phyloP scores from a whole-genome alignment of 108 stramenopile genomes.

The Skeletonema menzelii region DNA sequence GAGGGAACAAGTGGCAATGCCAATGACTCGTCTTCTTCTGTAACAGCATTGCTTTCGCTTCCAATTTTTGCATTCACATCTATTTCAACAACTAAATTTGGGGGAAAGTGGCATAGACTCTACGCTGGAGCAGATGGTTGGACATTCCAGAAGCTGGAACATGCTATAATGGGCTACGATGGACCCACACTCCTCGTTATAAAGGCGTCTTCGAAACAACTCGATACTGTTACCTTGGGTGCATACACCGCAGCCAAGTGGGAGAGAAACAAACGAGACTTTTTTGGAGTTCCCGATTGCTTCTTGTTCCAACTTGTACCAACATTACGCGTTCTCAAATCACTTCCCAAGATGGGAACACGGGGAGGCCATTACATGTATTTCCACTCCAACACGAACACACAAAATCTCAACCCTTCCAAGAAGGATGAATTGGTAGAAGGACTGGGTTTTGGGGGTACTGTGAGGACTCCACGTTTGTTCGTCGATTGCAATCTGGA shows the following conservation, averaged over 20 bases:
- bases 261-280: slow-evolving; percentile 79
- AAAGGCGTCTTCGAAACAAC: slow-evolving; percentile 29
- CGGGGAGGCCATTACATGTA: slow-evolving; percentile 78
- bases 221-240: slow-evolving; percentile 49
- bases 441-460: slow-evolving; percentile 87
- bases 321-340: slow-evolving; percentile 58
- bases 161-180: slow-evolving; percentile 70
- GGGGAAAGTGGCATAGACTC: slow-evolving; percentile 66
- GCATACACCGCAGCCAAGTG: slow-evolving; percentile 75
- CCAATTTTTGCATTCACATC: slow-evolving; percentile 32
- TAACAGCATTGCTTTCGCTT: slow-evolving; percentile 20
- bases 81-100: slow-evolving; percentile 38
- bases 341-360: slow-evolving; percentile 55
- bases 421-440: slow-evolving; percentile 69
- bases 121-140: slow-evolving; percentile 82
- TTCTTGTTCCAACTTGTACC: slow-evolving; percentile 72
- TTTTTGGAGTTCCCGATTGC: slow-evolving; percentile 81
- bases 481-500: slow-evolving; percentile 74
- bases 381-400: slow-evolving; percentile 41
- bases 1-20: background rate
- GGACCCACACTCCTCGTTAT: slow-evolving; percentile 69
- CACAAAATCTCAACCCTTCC: slow-evolving; percentile 34
- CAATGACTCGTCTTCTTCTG: background rate
- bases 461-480: slow-evolving; percentile 61
- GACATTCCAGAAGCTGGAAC: slow-evolving; percentile 80